Evolutionary conservation across 305 asterid genomes (phyloP), one percentile per base, ranked within the genome.

Genomic region (Solanum hybrid): DNA sequence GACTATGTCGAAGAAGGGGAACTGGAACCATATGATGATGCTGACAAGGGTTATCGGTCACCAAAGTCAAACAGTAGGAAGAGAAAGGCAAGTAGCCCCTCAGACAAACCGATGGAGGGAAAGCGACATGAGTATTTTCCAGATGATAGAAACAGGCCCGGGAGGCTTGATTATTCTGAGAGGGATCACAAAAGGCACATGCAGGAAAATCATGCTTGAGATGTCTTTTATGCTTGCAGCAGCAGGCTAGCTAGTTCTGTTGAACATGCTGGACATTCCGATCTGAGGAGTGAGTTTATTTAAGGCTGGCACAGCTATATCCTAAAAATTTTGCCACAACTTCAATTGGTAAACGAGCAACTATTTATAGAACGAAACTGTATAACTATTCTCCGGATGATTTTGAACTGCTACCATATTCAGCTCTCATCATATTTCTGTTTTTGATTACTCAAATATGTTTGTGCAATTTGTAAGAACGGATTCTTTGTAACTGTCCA

Each of bases 1-100:
- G 96, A 93, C 31, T 86, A 89, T 2, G 98, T 94, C 29, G 98
- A 97, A 93, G 99, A 97, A 93, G 99, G 99, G 42, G 99, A 97
- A 92, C 91, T 96, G 7, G 96, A 92, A 37, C 92, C 92, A 19
- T 90, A 92, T 89, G 96, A 93, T 82, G 94, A 91, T 89, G 90
- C 86, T 26, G 96, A 92, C 87, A 85, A 92, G 72, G 95, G 91
- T 12, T 89, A 91, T 90, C 94, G 76, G 56, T 95, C 98, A 14
- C 99, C 99, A 15, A 93, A 88, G 92, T 88, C 92, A 1, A 89
- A 36, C 88, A 89, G 73, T 72, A 97, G 94, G 69, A 95, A 96
- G 93, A 93, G 97, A 90, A 97, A 93, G 94, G 91, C 98, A 78
- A 78, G 91, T 22, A 95, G 97, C 85, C 97, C 98, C 3, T 84